Base-by-base conservation (phyloP, 108 stramenopile genomes). In the Cyclotella sp. region DNA sequence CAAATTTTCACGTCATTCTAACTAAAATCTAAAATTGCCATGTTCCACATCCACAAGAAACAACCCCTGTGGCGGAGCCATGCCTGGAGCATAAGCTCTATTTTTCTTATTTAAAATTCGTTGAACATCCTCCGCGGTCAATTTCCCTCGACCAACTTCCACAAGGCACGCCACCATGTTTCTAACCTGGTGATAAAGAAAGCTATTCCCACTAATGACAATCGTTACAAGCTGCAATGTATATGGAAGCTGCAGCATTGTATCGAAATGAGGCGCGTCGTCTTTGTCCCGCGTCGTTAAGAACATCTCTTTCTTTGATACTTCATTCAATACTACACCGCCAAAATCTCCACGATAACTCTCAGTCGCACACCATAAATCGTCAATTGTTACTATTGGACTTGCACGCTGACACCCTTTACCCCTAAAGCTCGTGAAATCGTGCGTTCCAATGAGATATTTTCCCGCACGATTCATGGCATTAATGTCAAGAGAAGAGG, bases 51-150 rank as follows among this genome's bases (percentile, higher is more conserved):
- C 78, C 21, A 87, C 90, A 28, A 95, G 83, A 78, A 91, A 92
- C 14, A 95, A 72, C 28, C 94, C 94, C 58, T 92, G 86, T 0
- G 94, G 75, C 42, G 94, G 94, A 75, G 94, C 94, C 85, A 90
- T 92, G n/a, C 66, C 78, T 1, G 88, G 81, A 34, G 86, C 88
- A 62, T 47, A 27, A 19, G 59, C 26, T 14, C 90, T 79, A 53
- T 88, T 68, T 60, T 62, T 84, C 42, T 79, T 80, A 9, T 86
- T 72, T 24, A 95, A 72, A 57, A 95, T 76, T 1, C 81, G 76
- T 63, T 72, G 72, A 2, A 90, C 82, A 60, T 87, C 79, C 8
- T 65, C 63, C 34, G 87, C 86, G 15, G 26, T 29, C 34, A 94
- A 15, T 52, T 70, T 78, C 11, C 89, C 88, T 67, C 63, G 68